Evolutionary conservation across 257 asterid genomes (phyloP), one percentile per base, ranked within the genome.

Genomic region (Linaria vulgaris): DNA sequence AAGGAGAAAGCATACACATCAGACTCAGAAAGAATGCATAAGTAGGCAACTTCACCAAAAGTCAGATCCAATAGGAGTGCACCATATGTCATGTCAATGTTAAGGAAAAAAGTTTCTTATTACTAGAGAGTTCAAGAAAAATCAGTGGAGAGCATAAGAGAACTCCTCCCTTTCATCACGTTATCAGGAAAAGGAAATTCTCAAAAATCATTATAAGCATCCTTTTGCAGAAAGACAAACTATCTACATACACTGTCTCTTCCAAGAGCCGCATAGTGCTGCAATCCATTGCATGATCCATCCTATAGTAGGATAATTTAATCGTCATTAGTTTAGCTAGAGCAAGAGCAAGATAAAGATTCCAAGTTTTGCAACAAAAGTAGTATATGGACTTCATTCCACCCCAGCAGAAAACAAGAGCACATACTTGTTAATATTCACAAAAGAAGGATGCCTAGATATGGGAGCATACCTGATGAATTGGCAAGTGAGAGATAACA

Each of bases 241-340:
- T 16, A 76, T 44, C 54, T 54, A 68, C 95, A 64, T 88, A 92
- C 98, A 69, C 82, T 72, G 64, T 92, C 88, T 79, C 83, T 85
- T 46, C 98, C 98, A 38, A 92, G 85, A 78, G 98, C 97, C 25
- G 98, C 98, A 79, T 92, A 92, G 78, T 92, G 98, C 72, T 92
- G 98, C 61, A 92, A 79, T 64, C 98, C 98, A 66, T 92, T 92
- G 91, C 98, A 92, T 6, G 98, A 92, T 47, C 98, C 98, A 80
- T 92, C 98, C 98, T 92, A 73, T 15, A 9, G 69, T n/a, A 57
- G 64, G 53, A 70, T 48, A 56, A 63, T 12, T 1, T n/a, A 48
- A 72, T 58, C 19, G 69, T 24, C 43, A 43, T 50, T 22, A 56
- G 49, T 31, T 61, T 21, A 9, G 68, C n/a, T 27, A 27, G 7